Percentiles rank a stretch among this genome's conserved stretches.
phyloP scores from a whole-genome alignment of 1,284 basidiomycete species.

The Moniliella sp. region DNA sequence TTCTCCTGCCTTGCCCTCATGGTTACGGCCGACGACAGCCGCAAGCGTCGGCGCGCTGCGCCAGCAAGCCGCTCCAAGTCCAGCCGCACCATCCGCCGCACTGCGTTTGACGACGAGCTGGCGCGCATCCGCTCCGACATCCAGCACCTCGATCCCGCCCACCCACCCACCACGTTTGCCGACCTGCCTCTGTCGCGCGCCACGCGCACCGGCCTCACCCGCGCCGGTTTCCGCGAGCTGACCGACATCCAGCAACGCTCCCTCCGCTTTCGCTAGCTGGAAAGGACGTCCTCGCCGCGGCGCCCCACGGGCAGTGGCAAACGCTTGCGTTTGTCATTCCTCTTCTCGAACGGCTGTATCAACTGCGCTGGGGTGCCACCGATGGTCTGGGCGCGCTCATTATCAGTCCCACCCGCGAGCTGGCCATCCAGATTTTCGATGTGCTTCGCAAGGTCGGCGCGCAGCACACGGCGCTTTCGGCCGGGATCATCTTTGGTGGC shows the following conservation, averaged over 20 bases:
- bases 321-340: slow-evolving; percentile 63
- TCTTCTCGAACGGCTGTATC: slow-evolving; percentile 51
- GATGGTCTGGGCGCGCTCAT: slow-evolving; percentile 76
- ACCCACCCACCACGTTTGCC: slow-evolving; percentile 4
- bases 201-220: slow-evolving; percentile 9
- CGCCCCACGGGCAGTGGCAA: slow-evolving; percentile 63
- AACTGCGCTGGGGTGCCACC: slow-evolving; percentile 54
- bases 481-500: slow-evolving; percentile 83
- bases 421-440: slow-evolving; percentile 91
- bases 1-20: no score
- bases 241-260: slow-evolving; percentile 26
- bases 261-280: slow-evolving; percentile 20
- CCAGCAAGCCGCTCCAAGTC: no score
- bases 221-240: slow-evolving; percentile 23
- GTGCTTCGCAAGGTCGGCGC: slow-evolving; percentile 76
- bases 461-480: slow-evolving; percentile 66
- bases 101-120: no score
- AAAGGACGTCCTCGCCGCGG: slow-evolving; percentile 46
- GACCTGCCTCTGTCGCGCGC: slow-evolving; percentile 17
- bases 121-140: no score
- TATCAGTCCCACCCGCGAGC: slow-evolving; percentile 80
- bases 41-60: no score
- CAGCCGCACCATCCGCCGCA: no score
- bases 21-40: no score
- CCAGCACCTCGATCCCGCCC: no score